Conservation (phyloP, 2,329 filamentous ascomycete species). For the Claviceps monticola region DNA sequence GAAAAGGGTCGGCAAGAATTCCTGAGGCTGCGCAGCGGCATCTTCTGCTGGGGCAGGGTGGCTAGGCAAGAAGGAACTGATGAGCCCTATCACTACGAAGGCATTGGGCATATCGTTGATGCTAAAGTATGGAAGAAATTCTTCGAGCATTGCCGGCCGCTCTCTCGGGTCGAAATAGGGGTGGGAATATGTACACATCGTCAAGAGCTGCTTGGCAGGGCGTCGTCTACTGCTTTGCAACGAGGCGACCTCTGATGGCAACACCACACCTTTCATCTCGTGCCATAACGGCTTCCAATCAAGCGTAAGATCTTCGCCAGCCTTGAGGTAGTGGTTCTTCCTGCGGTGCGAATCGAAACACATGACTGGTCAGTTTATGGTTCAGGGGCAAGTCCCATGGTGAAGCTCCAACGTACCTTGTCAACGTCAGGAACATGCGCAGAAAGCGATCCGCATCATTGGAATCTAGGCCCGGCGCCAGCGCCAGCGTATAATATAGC, state of each 20-base stretch:
- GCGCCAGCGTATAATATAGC: slow-evolving; percentile 85
- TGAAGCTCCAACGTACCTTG: slow-evolving; percentile 51
- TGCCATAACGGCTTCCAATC: slow-evolving; percentile 92
- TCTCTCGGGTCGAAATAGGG: slow-evolving; percentile 86
- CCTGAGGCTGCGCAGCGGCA: slow-evolving; percentile 67
- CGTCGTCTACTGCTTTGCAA: slow-evolving; percentile 43
- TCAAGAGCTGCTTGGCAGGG: slow-evolving; percentile 56
- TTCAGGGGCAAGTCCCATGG: neutral
- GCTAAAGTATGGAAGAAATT: slow-evolving; percentile 77
- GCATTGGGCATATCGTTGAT: slow-evolving; percentile 85
- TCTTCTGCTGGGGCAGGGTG: slow-evolving; percentile 59
- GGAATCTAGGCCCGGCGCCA: slow-evolving; percentile 79
- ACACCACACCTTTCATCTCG: slow-evolving; percentile 78
- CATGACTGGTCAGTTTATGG: neutral
- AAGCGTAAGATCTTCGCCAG: slow-evolving; percentile 74
- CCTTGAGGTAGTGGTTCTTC: slow-evolving; percentile 89
- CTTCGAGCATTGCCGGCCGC: slow-evolving; percentile 66
- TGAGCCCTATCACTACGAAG: slow-evolving; percentile 77
- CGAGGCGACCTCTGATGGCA: slow-evolving; percentile 68
- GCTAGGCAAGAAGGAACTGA: slow-evolving; percentile 83
- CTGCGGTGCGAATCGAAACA: slow-evolving; percentile 26
- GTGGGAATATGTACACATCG: slow-evolving; percentile 80
- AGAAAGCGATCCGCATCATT: slow-evolving; percentile 77
- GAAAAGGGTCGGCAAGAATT: slow-evolving; percentile 87
- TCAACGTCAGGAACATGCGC: slow-evolving; percentile 90